Percentiles rank a stretch among this genome's conserved stretches.
phyloP scores from a whole-genome alignment of 768 basidiomycete genomes.

The Russula ochroleuca region DNA sequence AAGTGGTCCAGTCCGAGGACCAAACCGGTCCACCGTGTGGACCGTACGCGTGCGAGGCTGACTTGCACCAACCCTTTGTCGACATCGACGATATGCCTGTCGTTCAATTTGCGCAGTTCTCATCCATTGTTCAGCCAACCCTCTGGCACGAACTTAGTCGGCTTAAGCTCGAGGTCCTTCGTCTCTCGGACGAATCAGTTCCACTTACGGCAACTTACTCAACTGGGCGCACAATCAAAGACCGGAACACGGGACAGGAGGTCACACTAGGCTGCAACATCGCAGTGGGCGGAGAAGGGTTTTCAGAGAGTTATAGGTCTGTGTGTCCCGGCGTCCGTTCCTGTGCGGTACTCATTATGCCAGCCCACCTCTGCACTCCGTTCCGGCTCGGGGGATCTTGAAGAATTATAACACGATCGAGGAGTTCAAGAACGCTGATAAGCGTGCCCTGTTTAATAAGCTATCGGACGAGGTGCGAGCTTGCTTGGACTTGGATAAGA shows the following conservation, averaged over 20 bases:
- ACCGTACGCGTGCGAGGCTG: too few relatives aligned
- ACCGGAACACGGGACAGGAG: conserved; percentile 70
- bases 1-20: too few relatives aligned
- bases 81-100: conserved; percentile 41
- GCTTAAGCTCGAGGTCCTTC: conserved; percentile 87
- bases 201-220: conserved; percentile 64
- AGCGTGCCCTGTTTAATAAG: conserved; percentile 77
- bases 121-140: conserved; percentile 80
- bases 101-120: conserved; percentile 86
- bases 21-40: too few relatives aligned
- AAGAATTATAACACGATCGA: conserved; percentile 98
- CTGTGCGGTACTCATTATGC: background rate
- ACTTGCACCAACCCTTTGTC: too few relatives aligned
- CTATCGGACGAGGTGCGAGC: conserved; percentile 59
- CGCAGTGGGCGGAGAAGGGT: conserved; percentile 60
- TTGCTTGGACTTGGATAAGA: background rate
- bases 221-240: conserved; percentile 64
- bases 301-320: conserved; percentile 47
- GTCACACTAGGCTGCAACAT: conserved; percentile 70
- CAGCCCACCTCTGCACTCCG: conserved; percentile 48
- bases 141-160: conserved; percentile 91
- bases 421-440: conserved; percentile 87
- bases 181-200: conserved; percentile 69
- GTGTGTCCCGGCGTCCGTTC: conserved; percentile 25
- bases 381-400: conserved; percentile 58